These are phyloP conservation scores for Phallus indusiatus DNA, from an alignment of 768 basidiomycete species.

Conservation along the genomic window DNA sequence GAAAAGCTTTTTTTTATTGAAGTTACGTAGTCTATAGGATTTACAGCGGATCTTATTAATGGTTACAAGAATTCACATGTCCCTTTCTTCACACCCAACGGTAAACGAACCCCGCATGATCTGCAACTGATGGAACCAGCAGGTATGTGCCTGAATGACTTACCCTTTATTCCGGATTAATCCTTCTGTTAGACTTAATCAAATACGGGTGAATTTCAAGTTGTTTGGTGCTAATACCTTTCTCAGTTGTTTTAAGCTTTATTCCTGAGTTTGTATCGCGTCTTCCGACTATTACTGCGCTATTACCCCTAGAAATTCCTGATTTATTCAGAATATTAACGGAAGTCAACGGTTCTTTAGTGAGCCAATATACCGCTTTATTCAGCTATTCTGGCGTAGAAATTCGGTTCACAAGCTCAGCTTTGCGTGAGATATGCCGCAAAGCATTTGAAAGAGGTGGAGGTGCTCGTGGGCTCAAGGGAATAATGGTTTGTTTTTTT, in stretches of 20 bases:
- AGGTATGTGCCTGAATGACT: slow-evolving; percentile 30
- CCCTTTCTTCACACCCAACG: slow-evolving; percentile 75
- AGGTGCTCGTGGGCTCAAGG: slow-evolving; percentile 82
- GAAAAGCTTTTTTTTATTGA: slow-evolving; percentile 1
- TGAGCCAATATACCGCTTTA: slow-evolving; percentile 81
- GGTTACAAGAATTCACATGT: slow-evolving; percentile 2
- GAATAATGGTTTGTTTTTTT: slow-evolving; percentile 63
- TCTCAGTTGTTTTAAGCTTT: slow-evolving; percentile 37
- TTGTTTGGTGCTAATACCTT: not conserved
- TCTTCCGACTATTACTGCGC: slow-evolving; percentile 82
- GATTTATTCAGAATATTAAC: slow-evolving; percentile 88
- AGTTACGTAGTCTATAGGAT: slow-evolving; percentile 75
- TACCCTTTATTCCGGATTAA: slow-evolving; percentile 8
- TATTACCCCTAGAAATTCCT: slow-evolving; percentile 65
- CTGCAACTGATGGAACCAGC: slow-evolving; percentile 65
- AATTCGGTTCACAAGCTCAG: slow-evolving; percentile 75
- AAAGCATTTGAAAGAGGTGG: slow-evolving; percentile 76
- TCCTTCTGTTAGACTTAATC: slow-evolving; percentile 50
- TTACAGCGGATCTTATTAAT: slow-evolving; percentile 43
- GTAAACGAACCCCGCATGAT: slow-evolving; percentile 39
- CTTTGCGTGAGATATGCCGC: slow-evolving; percentile 72
- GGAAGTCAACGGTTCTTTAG: slow-evolving; percentile 83
- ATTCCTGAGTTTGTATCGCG: slow-evolving; percentile 95
- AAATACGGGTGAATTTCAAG: slow-evolving; percentile 56
- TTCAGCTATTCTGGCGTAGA: slow-evolving; percentile 81